A percentile compares a stretch with the other conserved stretches of the same genome.
These are phyloP conservation scores for Magnaporthales sp. DNA, from an alignment of 2,329 filamentous ascomycete species.

Conservation along the genomic window DNA sequence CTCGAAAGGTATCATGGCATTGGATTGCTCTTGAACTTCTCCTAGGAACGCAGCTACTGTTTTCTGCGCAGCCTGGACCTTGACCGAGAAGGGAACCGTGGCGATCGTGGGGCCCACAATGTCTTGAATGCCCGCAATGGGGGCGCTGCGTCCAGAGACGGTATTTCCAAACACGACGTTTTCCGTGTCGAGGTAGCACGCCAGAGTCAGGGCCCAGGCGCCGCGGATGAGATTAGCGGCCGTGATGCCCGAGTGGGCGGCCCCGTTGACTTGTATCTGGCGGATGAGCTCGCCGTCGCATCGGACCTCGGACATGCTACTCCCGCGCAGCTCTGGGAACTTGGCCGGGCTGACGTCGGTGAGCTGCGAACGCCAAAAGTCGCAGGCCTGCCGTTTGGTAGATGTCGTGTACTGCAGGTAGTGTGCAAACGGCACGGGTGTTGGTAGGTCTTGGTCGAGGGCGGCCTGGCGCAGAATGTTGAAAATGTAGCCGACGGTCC, in stretches of 20 bases:
- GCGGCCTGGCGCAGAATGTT: neutral
- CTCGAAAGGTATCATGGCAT: slow-evolving; percentile 1
- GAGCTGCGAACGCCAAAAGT: neutral
- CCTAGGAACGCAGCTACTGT: slow-evolving; percentile 3
- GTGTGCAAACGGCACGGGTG: neutral
- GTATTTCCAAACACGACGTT: slow-evolving; percentile 17
- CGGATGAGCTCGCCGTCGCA: neutral
- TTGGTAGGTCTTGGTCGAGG: neutral
- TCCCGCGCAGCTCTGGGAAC: neutral
- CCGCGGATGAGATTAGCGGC: neutral
- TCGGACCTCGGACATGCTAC: neutral
- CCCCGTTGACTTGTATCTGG: neutral
- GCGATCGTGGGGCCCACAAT: slow-evolving; percentile 21
- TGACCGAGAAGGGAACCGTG: slow-evolving; percentile 19
- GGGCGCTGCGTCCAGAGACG: slow-evolving; percentile 18
- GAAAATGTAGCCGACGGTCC: slow-evolving; percentile 33
- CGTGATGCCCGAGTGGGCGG: neutral
- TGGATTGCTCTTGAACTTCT: neutral
- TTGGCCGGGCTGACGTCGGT: neutral
- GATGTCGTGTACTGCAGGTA: neutral
- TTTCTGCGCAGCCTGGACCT: slow-evolving; percentile 7
- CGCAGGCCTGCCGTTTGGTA: neutral
- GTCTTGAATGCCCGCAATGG: slow-evolving; percentile 15
- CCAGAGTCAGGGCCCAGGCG: slow-evolving; percentile 1
- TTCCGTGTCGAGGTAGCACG: neutral